Evolutionary conservation across 768 basidiomycete genomes (phyloP).

Genomic region (Mycena latifolia): DNA sequence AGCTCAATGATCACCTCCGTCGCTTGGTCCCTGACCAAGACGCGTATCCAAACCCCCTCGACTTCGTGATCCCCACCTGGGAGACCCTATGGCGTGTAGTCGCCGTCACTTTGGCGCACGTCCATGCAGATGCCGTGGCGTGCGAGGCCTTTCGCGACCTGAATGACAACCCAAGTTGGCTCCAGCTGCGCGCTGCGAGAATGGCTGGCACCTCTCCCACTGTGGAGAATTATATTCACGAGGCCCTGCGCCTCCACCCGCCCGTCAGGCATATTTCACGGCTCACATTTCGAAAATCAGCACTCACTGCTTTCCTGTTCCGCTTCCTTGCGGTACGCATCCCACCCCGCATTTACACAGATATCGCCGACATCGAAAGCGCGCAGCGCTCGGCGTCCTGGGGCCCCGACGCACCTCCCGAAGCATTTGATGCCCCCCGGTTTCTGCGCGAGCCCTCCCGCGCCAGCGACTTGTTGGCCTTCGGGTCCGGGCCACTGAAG

Average conservation of each 20-base stretch:
- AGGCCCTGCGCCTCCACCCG: constrained; percentile 63
- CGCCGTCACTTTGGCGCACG: constrained; percentile 56
- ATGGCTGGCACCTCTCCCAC: constrained; percentile 40
- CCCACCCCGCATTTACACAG: constrained; percentile 34
- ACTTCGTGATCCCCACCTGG: constrained; percentile 69
- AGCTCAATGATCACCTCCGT: constrained; percentile 52
- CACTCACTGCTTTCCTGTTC: constrained; percentile 23
- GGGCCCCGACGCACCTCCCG: constrained; percentile 43
- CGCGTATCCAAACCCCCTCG: constrained; percentile 54
- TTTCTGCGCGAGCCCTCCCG: constrained; percentile 39
- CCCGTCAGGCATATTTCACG: constrained; percentile 62
- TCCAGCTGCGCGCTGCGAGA: constrained; percentile 42
- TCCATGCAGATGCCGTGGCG: constrained; percentile 42
- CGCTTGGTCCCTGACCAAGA: constrained; percentile 53
- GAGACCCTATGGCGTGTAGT: constrained; percentile 75
- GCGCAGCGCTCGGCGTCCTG: constrained; percentile 52
- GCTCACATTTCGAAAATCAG: constrained; percentile 3
- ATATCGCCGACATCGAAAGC: constrained; percentile 50
- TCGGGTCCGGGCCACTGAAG: constrained; percentile 62
- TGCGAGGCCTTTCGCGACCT: constrained; percentile 51
- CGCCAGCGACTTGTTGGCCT: constrained; percentile 49
- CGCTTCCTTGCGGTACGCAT: constrained; percentile 14
- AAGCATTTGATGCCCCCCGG: constrained; percentile 59
- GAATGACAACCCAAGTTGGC: constrained; percentile 43
- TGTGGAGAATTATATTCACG: constrained; percentile 52